These are phyloP conservation scores for Lanmaoa pseudosensibilis DNA, from an alignment of 768 basidiomycete species.

Conservation along the genomic window DNA sequence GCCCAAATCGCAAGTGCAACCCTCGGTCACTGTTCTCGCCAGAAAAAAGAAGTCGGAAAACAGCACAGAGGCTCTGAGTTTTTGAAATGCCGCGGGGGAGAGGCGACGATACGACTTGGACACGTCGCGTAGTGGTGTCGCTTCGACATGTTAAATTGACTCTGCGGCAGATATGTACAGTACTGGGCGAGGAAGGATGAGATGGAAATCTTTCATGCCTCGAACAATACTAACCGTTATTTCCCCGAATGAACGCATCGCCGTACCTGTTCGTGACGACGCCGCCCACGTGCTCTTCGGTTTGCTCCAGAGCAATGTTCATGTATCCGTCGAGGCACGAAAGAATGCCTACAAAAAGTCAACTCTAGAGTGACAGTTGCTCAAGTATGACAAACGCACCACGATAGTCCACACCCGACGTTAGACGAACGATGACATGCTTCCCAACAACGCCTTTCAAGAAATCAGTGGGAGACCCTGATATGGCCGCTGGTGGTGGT, in stretches of 20 bases:
- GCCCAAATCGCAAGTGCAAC: not conserved
- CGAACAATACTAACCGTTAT: constrained; percentile 63
- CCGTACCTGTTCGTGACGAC: constrained; percentile 86
- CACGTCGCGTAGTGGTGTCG: not conserved
- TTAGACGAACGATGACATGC: constrained; percentile 86
- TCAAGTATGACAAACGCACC: constrained; percentile 47
- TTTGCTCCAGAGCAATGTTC: constrained; percentile 98
- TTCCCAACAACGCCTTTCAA: constrained; percentile 97
- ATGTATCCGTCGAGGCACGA: constrained; percentile 98
- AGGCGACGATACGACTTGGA: not conserved
- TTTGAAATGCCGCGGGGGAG: not conserved
- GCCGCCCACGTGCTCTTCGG: constrained; percentile 92
- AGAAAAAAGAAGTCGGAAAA: not conserved
- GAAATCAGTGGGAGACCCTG: constrained; percentile 90
- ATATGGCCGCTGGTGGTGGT: constrained; percentile 44
- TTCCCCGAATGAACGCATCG: constrained; percentile 93
- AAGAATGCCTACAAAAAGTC: constrained; percentile 63
- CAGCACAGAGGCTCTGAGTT: not conserved
- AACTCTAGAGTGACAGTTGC: not conserved
- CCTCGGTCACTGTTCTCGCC: not conserved
- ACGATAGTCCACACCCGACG: constrained; percentile 90
- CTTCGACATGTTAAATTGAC: constrained; percentile 38
- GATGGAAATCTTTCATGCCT: not conserved
- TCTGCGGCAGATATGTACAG: constrained; percentile 80
- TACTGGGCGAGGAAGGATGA: constrained; percentile 41